Conservation (phyloP, 805 yeast species). For the Sugiyamaella floridensis region DNA sequence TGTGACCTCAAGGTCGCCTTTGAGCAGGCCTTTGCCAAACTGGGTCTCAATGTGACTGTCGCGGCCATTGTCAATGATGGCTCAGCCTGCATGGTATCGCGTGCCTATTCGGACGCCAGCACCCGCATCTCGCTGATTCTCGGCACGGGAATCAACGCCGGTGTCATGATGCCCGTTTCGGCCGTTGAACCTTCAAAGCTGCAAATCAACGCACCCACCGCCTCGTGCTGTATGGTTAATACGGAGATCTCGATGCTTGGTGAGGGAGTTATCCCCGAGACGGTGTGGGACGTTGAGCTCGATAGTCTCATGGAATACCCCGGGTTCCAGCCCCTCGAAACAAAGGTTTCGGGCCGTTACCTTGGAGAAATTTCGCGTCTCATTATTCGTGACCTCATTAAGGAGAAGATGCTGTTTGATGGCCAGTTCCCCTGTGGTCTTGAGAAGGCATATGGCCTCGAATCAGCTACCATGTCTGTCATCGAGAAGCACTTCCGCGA, state of each 20-base stretch:
- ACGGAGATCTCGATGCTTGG: slow-evolving; percentile 94
- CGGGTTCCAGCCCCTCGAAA: slow-evolving; percentile 83
- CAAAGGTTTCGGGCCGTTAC: slow-evolving; percentile 82
- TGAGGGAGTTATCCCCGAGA: slow-evolving; percentile 66
- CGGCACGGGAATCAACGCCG: slow-evolving; percentile 88
- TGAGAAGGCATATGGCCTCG: slow-evolving; percentile 22
- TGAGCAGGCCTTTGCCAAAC: slow-evolving; percentile 52
- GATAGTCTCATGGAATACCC: slow-evolving; percentile 57
- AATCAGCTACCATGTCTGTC: slow-evolving; percentile 21
- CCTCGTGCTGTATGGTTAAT: slow-evolving; percentile 50
- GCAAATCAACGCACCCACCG: slow-evolving; percentile 17
- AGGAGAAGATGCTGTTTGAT: slow-evolving; percentile 32
- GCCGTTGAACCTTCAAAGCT: slow-evolving; percentile 55
- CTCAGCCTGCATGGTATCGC: slow-evolving; percentile 75
- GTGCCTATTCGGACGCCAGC: slow-evolving; percentile 49
- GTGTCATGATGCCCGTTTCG: slow-evolving; percentile 61
- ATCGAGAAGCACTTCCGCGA: slow-evolving; percentile 21
- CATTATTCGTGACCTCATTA: slow-evolving; percentile 59
- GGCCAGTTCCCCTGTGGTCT: slow-evolving; percentile 22
- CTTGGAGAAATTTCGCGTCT: slow-evolving; percentile 79
- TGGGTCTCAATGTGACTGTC: slow-evolving; percentile 54
- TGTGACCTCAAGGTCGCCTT: slow-evolving; percentile 66
- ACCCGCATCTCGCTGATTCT: slow-evolving; percentile 79
- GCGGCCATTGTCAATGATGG: slow-evolving; percentile 87
- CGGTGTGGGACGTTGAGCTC: slow-evolving; percentile 65